A percentile compares a stretch with the other conserved stretches of the same genome.
phyloP scores from a whole-genome alignment of 306 rosid genomes.

The Acacia confusa region DNA sequence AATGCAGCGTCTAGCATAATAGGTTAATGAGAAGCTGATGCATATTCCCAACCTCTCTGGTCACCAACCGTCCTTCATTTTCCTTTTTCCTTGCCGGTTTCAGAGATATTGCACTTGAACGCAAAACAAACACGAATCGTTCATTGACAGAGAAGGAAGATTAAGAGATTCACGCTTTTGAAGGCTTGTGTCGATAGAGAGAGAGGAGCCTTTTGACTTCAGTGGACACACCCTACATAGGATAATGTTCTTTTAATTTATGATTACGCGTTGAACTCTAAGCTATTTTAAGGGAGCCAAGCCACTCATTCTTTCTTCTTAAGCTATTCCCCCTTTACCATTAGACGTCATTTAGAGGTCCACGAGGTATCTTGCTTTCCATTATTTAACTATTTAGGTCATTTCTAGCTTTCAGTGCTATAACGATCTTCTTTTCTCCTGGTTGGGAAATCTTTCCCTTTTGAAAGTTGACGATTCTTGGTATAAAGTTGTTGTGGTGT shows the following conservation, averaged over 20 bases:
- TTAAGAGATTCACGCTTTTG: background rate
- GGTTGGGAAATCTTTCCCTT: constrained; percentile 7
- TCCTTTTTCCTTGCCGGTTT: too few species aligned
- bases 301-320: constrained; percentile 34
- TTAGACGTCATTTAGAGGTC: constrained; percentile 14
- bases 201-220: constrained; percentile 47
- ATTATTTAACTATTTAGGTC: background rate
- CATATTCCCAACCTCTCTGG: too few species aligned
- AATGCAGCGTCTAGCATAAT: too few species aligned
- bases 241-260: constrained; percentile 8
- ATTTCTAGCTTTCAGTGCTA: background rate
- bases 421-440: constrained; percentile 5
- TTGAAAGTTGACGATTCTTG: background rate
- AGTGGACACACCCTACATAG: constrained; percentile 47
- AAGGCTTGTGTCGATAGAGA: background rate
- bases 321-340: constrained; percentile 23
- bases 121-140: constrained; percentile 15
- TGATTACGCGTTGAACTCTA: constrained; percentile 68
- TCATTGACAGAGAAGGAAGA: constrained; percentile 9
- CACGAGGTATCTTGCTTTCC: constrained; percentile 17
- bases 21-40: too few species aligned
- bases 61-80: too few species aligned
- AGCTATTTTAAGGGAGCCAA: constrained; percentile 25
- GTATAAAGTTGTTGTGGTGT: constrained; percentile 1
- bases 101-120: too few species aligned